Base-by-base conservation (phyloP, 208 protist species). In the Crithidia mellificae region DNA sequence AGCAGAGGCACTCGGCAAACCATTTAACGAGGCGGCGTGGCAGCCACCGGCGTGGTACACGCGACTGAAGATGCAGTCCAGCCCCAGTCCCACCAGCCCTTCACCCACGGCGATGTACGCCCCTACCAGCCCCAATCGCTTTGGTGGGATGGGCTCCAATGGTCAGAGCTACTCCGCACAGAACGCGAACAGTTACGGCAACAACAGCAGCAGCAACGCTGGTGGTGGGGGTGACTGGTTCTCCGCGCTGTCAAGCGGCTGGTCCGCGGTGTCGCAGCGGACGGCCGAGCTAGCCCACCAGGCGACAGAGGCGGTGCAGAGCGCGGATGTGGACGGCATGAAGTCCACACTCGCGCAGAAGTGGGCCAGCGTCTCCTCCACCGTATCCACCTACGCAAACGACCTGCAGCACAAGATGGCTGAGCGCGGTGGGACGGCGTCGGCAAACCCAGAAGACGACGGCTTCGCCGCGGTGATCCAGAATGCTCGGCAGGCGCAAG, bases 41-140 rank as follows among this genome's bases (percentile, higher is more conserved):
- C 57, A 77, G 24, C 87, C 91, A 19, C 91, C 91, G 14, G 81
- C 83, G 54, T 96, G 91, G 91, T 92, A 93, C 69, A 68, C 55
- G 19, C 74, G 79, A 1, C 66, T 90, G 72, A 64, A 81, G 65
- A 30, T 70, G 25, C 38, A 68, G 38, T 15, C 6, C 15, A 41
- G 24, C 30, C 39, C 52, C 0, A 63, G 41, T n/a, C 57, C 47
- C 1, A 46, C 41, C 20, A 53, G 22, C 9, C 34, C 30, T 19
- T 59, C 43, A 0, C 72, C 46, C 1, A 71, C 34, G 27, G 58
- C 69, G 14, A 72, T 57, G 51, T 74, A 49, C 47, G 79, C 81
- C 1, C 85, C 85, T 29, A 81, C 63, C 61, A 77, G 82, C 59
- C 85, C 73, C 25, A 65, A 52, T 27, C 80, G 81, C 15, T 91